These are phyloP conservation scores for Castanea sativa DNA, from an alignment of 306 rosid genomes.

Conservation along the genomic window DNA sequence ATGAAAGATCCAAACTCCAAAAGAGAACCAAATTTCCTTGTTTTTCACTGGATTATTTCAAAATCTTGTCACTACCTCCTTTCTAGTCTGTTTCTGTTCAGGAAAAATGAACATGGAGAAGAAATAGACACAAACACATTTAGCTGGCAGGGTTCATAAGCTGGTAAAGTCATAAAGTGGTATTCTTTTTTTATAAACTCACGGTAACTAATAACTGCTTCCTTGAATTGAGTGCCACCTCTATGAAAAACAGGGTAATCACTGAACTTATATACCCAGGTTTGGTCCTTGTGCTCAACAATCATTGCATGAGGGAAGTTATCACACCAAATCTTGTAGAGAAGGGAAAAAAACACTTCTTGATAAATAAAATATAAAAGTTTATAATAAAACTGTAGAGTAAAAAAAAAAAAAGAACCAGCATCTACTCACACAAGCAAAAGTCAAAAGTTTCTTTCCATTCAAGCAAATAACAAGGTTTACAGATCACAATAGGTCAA, in stretches of 20 bases:
- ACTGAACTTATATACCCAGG: conserved; percentile 76
- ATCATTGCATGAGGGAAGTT: no score
- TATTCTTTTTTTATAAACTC: conserved; percentile 63
- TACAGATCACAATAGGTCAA: no score
- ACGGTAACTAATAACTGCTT: conserved; percentile 68
- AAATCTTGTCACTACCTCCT: not conserved
- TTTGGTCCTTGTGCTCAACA: conserved; percentile 82
- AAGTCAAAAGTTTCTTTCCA: no score
- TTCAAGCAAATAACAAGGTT: no score
- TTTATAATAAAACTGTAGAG: no score
- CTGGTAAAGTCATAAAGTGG: not conserved
- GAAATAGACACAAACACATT: not conserved
- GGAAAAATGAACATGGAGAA: not conserved
- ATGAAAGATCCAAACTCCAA: not conserved
- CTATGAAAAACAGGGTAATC: conserved; percentile 83
- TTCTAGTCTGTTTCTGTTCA: not conserved
- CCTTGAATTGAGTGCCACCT: conserved; percentile 97
- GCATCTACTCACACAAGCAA: no score
- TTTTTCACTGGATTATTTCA: not conserved
- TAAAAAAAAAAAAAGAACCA: no score
- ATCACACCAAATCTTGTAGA: no score
- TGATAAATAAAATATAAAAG: no score
- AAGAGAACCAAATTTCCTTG: not conserved
- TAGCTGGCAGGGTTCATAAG: not conserved
- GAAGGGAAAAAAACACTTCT: no score